These are phyloP conservation scores for Nasturtium officinale DNA, from an alignment of 345 rosid species.

Conservation along the genomic window DNA sequence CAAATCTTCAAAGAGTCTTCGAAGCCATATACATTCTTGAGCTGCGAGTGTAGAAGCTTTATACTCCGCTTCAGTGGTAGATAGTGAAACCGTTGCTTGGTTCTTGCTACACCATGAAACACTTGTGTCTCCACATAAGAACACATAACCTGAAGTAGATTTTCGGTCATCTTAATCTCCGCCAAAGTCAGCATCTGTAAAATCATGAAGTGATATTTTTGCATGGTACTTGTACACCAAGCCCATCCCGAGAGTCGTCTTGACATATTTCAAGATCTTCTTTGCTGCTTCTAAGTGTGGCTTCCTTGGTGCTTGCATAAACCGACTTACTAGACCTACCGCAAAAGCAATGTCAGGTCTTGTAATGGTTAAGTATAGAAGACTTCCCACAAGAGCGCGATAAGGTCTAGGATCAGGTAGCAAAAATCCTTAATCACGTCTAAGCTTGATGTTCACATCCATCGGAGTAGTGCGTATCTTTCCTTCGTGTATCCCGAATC, in stretches of 20 bases:
- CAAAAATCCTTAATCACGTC: background rate
- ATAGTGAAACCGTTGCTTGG: too few relatives aligned
- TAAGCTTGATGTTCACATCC: background rate
- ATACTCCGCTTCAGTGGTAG: too few relatives aligned
- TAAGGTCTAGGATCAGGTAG: too few relatives aligned
- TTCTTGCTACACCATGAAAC: too few relatives aligned
- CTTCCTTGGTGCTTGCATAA: slow-evolving; percentile 9
- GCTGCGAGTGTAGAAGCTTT: too few relatives aligned
- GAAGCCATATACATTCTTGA: too few relatives aligned
- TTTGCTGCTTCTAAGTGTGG: background rate
- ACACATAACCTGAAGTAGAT: background rate
- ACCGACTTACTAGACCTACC: background rate
- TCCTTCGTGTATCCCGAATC: background rate
- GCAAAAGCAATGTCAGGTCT: background rate
- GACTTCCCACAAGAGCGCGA: slow-evolving; percentile 2
- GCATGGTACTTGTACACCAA: background rate
- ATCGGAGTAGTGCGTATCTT: background rate
- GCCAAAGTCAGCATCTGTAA: background rate
- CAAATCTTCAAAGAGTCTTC: too few relatives aligned
- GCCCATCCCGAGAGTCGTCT: background rate
- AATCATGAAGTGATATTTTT: background rate
- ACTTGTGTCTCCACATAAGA: too few relatives aligned
- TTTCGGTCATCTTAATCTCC: background rate
- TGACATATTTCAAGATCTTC: background rate
- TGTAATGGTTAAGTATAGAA: slow-evolving; percentile 15